Evolutionary conservation across 1,284 basidiomycete genomes (phyloP), one percentile per base, ranked within the genome.

Genomic region (Golubevia pallescens): DNA sequence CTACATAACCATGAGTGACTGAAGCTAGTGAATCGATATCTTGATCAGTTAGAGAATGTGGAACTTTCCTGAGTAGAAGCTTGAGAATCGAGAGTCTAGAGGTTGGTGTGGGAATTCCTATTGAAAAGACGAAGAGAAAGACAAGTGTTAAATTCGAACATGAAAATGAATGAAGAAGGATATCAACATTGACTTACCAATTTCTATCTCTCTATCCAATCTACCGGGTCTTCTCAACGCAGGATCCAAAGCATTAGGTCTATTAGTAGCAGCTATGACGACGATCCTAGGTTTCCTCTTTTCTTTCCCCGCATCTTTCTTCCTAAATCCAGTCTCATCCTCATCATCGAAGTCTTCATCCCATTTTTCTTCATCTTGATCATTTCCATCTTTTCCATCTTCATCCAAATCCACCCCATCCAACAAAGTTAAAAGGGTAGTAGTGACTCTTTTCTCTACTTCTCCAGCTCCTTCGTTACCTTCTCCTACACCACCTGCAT

Each of bases 171-270:
- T 57, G 3, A 65, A 48, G n/a, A 16, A 42, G 3, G 20, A 19
- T 23, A 10, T 14, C 58, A 10, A 20, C 8, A 28, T n/a, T 0
- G n/a, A 79, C 88, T 73, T 69, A 91, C 94, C 96, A 74, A 99
- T 95, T 86, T 99, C 97, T 55, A 99, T 93, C 86, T 99, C 97
- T 70, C 94, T 89, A 86, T 99, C 97, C 77, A 99, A 96, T 69
- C 97, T 88, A 1, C 97, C 97, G 2, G 97, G 97, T 38, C 97
- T 88, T 60, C 97, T 88, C 54, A 99, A 87, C 0, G 97, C 97
- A 32, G 95, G 96, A 86, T 99, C 97, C 67, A 99, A 94, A 3
- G 95, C 93, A 84, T 99, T 98, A 2, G 95, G 96, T 42, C 97
- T 89, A 86, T 99, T 99, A 0, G 97, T 99, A 0, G 97, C 97